Conservation (phyloP, 345 rosid species). For the Laguncularia racemosa region DNA sequence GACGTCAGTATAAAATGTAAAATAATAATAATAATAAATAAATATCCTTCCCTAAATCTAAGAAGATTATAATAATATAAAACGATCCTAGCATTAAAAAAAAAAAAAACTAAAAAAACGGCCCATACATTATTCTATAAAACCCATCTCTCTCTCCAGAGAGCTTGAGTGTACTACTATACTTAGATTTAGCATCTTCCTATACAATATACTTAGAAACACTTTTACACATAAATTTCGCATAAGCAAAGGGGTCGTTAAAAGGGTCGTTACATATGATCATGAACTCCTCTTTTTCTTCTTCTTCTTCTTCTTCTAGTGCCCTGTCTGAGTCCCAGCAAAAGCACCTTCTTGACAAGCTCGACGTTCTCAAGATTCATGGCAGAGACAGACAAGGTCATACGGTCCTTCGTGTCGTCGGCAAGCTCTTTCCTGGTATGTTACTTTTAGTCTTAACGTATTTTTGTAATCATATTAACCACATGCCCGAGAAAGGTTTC, state of each 20-base stretch:
- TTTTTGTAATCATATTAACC: neutral
- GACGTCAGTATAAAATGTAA: neutral
- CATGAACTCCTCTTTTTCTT: neutral
- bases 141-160: too few species aligned
- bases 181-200: too few species aligned
- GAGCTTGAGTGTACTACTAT: neutral
- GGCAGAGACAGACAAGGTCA: conserved; percentile 40
- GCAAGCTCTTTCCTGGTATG: conserved; percentile 43
- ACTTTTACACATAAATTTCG: too few species aligned
- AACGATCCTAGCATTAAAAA: too few species aligned
- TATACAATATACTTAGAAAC: neutral
- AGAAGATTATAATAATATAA: neutral
- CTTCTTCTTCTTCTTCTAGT: neutral
- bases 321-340: conserved; percentile 15
- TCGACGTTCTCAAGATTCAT: conserved; percentile 32
- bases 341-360: conserved; percentile 28
- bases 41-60: neutral
- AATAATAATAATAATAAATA: neutral
- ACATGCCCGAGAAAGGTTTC: neutral
- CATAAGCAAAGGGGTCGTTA: too few species aligned
- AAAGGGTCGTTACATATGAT: too few species aligned
- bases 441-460: neutral
- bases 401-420: conserved; percentile 31
- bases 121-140: too few species aligned
- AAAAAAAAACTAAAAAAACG: too few species aligned